Percentiles rank a stretch among this genome's conserved stretches.
These are phyloP conservation scores for Blastocladiella emersonii DNA, from an alignment of 371 early-diverging fungal genomes.

Conservation along the genomic window DNA sequence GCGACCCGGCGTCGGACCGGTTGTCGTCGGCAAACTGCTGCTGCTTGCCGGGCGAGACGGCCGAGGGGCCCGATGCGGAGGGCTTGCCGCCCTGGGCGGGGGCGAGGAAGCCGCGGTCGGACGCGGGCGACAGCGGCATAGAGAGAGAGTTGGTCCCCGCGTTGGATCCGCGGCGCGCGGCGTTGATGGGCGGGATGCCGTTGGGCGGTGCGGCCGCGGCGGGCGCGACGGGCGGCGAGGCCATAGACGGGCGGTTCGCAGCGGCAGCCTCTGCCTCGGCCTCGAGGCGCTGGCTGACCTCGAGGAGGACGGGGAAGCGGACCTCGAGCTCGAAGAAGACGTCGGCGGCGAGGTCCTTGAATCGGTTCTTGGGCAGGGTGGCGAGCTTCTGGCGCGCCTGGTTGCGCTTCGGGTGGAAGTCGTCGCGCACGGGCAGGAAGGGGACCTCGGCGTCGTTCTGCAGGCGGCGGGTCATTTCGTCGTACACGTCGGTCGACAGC, in stretches of 20 bases:
- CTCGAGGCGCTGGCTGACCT: conserved; percentile 6
- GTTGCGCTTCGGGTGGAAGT: conserved; percentile 88
- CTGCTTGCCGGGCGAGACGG: no score
- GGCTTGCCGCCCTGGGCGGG: neutral
- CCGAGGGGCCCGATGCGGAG: no score
- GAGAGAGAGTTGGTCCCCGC: no score
- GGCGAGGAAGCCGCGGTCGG: no score
- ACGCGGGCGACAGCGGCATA: no score
- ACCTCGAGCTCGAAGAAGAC: conserved; percentile 70
- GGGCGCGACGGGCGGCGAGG: no score
- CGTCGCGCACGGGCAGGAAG: conserved; percentile 63
- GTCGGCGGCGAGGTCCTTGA: conserved; percentile 82
- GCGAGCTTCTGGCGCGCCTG: conserved; percentile 94
- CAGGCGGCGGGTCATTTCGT: conserved; percentile 70
- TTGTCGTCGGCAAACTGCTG: no score
- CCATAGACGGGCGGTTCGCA: no score
- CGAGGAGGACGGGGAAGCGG: conserved; percentile 43
- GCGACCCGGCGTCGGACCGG: neutral
- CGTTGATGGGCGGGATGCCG: no score
- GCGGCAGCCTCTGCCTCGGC: no score
- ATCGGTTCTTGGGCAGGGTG: conserved; percentile 65
- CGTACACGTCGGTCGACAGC: conserved; percentile 87
- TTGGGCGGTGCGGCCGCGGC: neutral
- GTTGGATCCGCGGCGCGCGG: no score
- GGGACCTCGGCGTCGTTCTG: conserved; percentile 54